Conservation (phyloP, 768 basidiomycete genomes). For the Mycena epipterygia region DNA sequence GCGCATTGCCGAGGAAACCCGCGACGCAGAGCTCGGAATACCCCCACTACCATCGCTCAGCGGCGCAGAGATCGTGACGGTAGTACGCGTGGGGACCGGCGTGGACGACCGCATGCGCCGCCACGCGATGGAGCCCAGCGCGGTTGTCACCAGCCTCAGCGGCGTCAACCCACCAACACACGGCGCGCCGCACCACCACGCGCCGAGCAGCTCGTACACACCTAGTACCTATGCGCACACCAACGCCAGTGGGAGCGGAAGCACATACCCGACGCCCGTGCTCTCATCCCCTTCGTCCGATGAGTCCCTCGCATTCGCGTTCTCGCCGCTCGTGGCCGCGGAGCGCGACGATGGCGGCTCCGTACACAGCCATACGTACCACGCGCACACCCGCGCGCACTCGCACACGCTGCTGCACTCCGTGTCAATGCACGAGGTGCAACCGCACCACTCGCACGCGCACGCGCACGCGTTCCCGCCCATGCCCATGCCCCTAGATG, state of each 20-base stretch:
- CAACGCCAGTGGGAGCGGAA: conserved; percentile 13
- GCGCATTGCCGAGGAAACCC: conserved; percentile 29
- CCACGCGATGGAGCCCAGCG: conserved; percentile 47
- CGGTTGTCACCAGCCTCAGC: conserved; percentile 42
- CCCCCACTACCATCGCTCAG: neutral
- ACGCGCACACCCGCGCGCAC: neutral
- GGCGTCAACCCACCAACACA: conserved; percentile 20
- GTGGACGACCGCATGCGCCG: conserved; percentile 39
- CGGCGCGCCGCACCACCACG: conserved; percentile 6
- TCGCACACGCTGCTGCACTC: too few relatives aligned
- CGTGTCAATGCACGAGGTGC: neutral
- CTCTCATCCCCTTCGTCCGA: conserved; percentile 52
- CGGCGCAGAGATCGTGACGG: conserved; percentile 19
- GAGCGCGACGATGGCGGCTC: neutral
- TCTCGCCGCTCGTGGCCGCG: conserved; percentile 39
- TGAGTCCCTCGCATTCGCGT: conserved; percentile 45
- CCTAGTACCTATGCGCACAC: conserved; percentile 6
- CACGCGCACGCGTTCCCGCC: conserved; percentile 34
- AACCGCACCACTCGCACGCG: conserved; percentile 8
- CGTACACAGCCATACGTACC: too few relatives aligned
- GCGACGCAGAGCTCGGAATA: conserved; percentile 30
- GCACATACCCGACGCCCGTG: conserved; percentile 25
- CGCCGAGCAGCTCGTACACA: neutral
- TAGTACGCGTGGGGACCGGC: conserved; percentile 31
- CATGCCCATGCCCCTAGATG: conserved; percentile 15